phyloP scores from a whole-genome alignment of 2,329 filamentous ascomycete species.

The Neopestalotiopsis sp. region DNA sequence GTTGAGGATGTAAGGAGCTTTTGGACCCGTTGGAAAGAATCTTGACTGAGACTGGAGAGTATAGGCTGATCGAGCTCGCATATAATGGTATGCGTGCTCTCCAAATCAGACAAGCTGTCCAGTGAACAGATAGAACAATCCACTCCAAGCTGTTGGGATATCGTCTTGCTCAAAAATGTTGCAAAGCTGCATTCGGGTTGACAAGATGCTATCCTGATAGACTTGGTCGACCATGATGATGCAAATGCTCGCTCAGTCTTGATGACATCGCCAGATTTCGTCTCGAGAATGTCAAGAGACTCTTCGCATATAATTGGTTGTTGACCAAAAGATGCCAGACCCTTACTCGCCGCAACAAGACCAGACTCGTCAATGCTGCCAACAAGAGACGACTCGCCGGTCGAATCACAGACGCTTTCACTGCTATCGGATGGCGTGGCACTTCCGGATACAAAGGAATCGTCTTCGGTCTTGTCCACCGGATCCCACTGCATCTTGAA shows the following conservation, averaged over 20 bases:
- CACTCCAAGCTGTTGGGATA: neutral
- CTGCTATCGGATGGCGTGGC: neutral
- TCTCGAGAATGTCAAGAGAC: neutral
- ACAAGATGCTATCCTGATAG: neutral
- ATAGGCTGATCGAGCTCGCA: constrained; percentile 27
- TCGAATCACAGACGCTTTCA: neutral
- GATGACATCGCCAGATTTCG: neutral
- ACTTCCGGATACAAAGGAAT: neutral
- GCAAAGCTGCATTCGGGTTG: neutral
- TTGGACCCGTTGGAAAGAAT: constrained; percentile 24
- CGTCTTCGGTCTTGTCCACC: constrained; percentile 15
- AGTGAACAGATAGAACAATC: neutral
- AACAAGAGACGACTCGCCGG: neutral
- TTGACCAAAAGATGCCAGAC: neutral
- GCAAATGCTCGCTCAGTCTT: neutral
- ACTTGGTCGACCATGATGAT: neutral
- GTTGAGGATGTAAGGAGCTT: constrained; percentile 22
- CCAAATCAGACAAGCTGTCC: neutral
- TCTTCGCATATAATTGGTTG: neutral
- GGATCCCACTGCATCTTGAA: constrained; percentile 30
- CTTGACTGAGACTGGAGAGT: constrained; percentile 20
- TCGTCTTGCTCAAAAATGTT: neutral
- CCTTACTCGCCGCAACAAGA: neutral
- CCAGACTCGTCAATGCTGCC: neutral
- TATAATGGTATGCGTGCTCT: constrained; percentile 24